These are phyloP conservation scores for Hirschfeldia incana DNA, from an alignment of 345 rosid genomes.

Conservation along the genomic window DNA sequence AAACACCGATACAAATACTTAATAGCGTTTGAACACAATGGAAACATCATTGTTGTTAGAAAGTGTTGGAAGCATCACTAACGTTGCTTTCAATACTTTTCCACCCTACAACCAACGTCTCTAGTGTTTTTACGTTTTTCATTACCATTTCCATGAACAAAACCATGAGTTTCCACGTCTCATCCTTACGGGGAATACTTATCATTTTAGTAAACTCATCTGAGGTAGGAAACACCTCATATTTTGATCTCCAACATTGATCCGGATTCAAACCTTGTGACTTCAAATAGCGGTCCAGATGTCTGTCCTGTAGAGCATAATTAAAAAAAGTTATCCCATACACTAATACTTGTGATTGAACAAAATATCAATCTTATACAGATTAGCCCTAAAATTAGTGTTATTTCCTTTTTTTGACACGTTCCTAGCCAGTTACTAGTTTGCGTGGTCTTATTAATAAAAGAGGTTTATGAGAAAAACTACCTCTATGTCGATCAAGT, in stretches of 20 bases:
- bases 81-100: too few relatives aligned
- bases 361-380: too few relatives aligned
- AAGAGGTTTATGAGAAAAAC: neutral
- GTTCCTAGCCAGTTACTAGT: neutral
- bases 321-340: neutral
- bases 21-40: neutral
- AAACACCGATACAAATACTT: neutral
- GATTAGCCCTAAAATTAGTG: neutral
- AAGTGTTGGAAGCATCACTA: neutral
- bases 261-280: neutral
- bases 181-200: neutral
- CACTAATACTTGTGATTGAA: too few relatives aligned
- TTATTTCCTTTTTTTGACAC: neutral
- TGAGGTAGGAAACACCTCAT: neutral
- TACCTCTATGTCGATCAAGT: neutral
- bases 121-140: neutral
- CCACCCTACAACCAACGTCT: neutral
- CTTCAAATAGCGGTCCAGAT: neutral
- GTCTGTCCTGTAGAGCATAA: neutral
- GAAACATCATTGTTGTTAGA: neutral
- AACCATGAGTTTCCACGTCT: neutral
- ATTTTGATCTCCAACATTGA: constrained; percentile 5
- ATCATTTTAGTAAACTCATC: neutral
- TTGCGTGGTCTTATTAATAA: neutral
- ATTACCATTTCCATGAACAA: neutral